Percentiles rank a stretch among this genome's conserved stretches.
Evolutionary conservation across 805 yeast genomes (phyloP).

Genomic region (Yarrowia alimentaria): DNA sequence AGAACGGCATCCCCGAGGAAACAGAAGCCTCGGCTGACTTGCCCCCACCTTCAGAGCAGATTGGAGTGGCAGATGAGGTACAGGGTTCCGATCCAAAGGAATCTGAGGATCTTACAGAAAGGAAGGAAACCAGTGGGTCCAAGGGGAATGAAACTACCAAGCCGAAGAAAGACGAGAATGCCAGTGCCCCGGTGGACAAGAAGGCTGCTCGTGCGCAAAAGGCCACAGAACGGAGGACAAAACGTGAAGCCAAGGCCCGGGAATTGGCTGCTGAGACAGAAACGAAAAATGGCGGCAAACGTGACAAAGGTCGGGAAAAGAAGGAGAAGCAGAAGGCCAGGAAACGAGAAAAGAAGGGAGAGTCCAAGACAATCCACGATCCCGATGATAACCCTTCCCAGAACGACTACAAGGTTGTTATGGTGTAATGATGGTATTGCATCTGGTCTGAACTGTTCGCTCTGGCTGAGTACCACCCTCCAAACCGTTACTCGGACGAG

Average conservation of each 20-base stretch:
- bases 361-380: background rate
- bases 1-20: constrained; percentile 17
- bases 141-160: too few relatives aligned
- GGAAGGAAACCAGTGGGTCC: too few relatives aligned
- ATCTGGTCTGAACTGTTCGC: too few relatives aligned
- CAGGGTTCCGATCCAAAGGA: too few relatives aligned
- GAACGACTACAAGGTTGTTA: constrained; percentile 16
- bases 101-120: too few relatives aligned
- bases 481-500: too few relatives aligned
- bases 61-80: too few relatives aligned
- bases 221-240: background rate
- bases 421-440: background rate
- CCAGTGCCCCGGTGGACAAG: background rate
- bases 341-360: constrained; percentile 33
- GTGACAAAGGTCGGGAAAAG: constrained; percentile 32
- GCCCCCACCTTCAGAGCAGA: too few relatives aligned
- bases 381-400: background rate
- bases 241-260: constrained; percentile 7
- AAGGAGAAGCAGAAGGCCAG: constrained; percentile 34
- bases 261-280: background rate
- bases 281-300: constrained; percentile 2
- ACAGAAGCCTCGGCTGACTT: background rate
- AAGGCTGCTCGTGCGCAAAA: background rate
- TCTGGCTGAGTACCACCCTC: too few relatives aligned
- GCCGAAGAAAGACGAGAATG: background rate